Conservation (phyloP, 441 rosid genomes). For the Eruca vesicaria region DNA sequence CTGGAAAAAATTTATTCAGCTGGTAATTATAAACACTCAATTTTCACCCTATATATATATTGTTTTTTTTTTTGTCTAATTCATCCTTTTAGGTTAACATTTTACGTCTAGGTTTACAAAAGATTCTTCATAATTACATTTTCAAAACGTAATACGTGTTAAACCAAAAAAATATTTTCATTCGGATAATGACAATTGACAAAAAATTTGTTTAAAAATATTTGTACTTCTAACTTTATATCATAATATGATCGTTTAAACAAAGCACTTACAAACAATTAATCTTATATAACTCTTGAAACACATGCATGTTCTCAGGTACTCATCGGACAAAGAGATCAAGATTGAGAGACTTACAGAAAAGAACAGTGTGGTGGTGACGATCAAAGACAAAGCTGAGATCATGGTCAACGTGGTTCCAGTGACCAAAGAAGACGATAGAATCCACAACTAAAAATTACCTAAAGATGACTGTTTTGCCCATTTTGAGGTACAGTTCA, state of each 20-base stretch:
- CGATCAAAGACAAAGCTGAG: constrained; percentile 44
- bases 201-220: too few species aligned
- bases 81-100: neutral
- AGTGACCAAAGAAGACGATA: constrained; percentile 66
- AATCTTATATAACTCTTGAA: neutral
- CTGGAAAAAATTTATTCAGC: neutral
- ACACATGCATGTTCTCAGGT: neutral
- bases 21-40: neutral
- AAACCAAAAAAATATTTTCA: neutral
- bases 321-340: constrained; percentile 35
- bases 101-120: too few species aligned
- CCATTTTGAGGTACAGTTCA: constrained; percentile 65
- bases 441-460: constrained; percentile 52
- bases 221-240: too few species aligned
- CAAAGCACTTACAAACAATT: too few species aligned
- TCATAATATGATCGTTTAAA: too few species aligned
- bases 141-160: neutral
- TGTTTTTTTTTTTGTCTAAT: neutral
- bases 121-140: neutral
- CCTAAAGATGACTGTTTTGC: constrained; percentile 56
- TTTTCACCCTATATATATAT: neutral
- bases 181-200: neutral
- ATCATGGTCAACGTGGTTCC: constrained; percentile 62
- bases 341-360: constrained; percentile 42
- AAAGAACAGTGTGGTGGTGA: constrained; percentile 52